Base-by-base conservation (phyloP, 1,284 basidiomycete species). In the Sphaerobolus stellatus region DNA sequence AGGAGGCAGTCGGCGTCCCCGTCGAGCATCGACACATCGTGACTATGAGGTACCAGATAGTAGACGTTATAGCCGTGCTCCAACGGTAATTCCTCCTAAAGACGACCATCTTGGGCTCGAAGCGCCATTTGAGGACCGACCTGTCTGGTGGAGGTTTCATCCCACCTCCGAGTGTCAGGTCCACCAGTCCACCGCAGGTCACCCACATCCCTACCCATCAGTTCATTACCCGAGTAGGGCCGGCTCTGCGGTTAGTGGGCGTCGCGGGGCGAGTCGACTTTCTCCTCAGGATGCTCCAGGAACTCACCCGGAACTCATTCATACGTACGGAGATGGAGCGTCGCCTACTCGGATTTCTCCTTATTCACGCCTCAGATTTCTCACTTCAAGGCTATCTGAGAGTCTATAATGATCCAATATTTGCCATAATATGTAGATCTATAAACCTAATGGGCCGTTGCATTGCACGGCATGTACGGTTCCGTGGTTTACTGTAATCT, bases 1-100 rank as follows among this genome's bases (percentile, higher is more conserved):
- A n/a, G n/a, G n/a, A n/a, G n/a, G n/a, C n/a, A n/a, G n/a, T n/a
- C n/a, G n/a, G n/a, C n/a, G n/a, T n/a, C n/a, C n/a, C n/a, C n/a
- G n/a, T n/a, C n/a, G n/a, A n/a, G n/a, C n/a, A n/a, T n/a, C n/a
- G n/a, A n/a, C n/a, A n/a, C n/a, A n/a, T n/a, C n/a, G n/a, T n/a
- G n/a, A n/a, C n/a, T n/a, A n/a, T n/a, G n/a, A n/a, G n/a, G n/a
- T n/a, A n/a, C n/a, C n/a, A n/a, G n/a, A n/a, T n/a, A n/a, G n/a
- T n/a, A n/a, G n/a, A n/a, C n/a, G n/a, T n/a, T n/a, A n/a, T n/a
- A n/a, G n/a, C n/a, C 49, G 36, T 41, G 7, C 49, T 9, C 49
- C 49, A 16, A 51, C 49, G 13, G 49, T 51, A 5, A 51, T 51
- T 29, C 49, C 49, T 20, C 34, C 24, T 41, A 36, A 51, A n/a